These are phyloP conservation scores for Diplodia mutila DNA, from an alignment of 2,329 filamentous ascomycete species.

Conservation along the genomic window DNA sequence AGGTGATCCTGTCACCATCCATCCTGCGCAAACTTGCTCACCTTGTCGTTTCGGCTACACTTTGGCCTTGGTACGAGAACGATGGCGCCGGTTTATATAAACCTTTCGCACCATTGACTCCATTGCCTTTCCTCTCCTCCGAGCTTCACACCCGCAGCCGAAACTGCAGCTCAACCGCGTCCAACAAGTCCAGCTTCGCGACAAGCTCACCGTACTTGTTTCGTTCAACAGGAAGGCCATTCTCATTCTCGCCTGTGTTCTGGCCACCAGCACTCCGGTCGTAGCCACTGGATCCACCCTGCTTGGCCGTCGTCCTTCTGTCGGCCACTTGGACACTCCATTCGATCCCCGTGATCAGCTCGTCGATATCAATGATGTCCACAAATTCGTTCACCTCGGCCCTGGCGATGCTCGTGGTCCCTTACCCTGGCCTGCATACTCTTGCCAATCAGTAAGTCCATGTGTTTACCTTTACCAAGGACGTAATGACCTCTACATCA, in stretches of 20 bases:
- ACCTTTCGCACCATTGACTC: neutral
- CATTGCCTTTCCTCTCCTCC: neutral
- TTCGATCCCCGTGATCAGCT: neutral
- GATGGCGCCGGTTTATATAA: neutral
- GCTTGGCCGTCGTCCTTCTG: neutral
- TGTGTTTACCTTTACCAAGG: neutral
- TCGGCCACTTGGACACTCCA: neutral
- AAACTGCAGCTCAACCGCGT: neutral
- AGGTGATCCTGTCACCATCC: neutral
- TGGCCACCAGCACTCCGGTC: neutral
- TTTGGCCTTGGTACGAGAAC: neutral
- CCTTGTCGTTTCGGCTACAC: neutral
- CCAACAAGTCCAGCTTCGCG: too few relatives aligned
- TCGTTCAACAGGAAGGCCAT: neutral
- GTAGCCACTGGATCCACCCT: neutral
- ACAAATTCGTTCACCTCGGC: neutral
- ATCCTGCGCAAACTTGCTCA: slow-evolving; percentile 22
- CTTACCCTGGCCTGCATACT: slow-evolving; percentile 12
- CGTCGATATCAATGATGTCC: neutral
- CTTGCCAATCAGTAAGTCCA: slow-evolving; percentile 22
- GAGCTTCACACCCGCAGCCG: neutral
- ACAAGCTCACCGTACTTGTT: neutral
- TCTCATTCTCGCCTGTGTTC: neutral
- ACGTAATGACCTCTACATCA: neutral
- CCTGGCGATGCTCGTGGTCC: slow-evolving; percentile 1